Conservation (phyloP, 1,139 yeast genomes). For the Schwanniomyces etchellsii region DNA sequence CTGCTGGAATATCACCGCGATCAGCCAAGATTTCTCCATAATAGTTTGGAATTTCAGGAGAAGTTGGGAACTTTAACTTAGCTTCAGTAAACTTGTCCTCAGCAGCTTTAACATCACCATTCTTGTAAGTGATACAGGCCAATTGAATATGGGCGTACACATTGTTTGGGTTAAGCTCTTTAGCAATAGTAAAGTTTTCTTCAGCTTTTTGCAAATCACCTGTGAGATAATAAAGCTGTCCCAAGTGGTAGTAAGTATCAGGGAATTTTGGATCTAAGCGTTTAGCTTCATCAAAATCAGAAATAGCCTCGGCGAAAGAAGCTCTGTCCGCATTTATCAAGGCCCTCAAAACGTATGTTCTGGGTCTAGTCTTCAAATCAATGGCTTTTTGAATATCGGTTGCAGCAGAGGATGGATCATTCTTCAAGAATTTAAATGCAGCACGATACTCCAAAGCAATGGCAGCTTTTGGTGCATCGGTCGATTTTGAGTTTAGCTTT, state of each 20-base stretch:
- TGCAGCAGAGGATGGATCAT: conserved; percentile 59
- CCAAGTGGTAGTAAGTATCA: conserved; percentile 90
- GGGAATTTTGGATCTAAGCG: conserved; percentile 65
- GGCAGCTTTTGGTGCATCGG: conserved; percentile 46
- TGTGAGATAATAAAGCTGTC: conserved; percentile 82
- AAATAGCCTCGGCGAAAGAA: conserved; percentile 55
- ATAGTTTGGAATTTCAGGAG: conserved; percentile 91
- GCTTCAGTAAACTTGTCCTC: conserved; percentile 70
- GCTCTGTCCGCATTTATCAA: conserved; percentile 78
- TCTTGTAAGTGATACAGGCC: conserved; percentile 88
- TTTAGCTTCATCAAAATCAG: conserved; percentile 71
- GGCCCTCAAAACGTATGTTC: conserved; percentile 81
- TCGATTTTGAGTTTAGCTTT: conserved; percentile 28
- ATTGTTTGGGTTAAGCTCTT: conserved; percentile 67
- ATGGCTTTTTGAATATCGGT: conserved; percentile 60
- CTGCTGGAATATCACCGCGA: conserved; percentile 64
- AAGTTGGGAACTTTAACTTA: conserved; percentile 71
- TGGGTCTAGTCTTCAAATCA: conserved; percentile 66
- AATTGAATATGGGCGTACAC: conserved; percentile 86
- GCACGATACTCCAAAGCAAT: conserved; percentile 82
- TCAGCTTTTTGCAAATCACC: conserved; percentile 73
- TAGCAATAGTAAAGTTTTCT: conserved; percentile 70
- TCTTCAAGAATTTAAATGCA: conserved; percentile 77
- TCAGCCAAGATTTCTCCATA: conserved; percentile 93
- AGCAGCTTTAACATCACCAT: conserved; percentile 57